These are phyloP conservation scores for Cercophora scortea DNA, from an alignment of 495 filamentous ascomycete species.

Conservation along the genomic window DNA sequence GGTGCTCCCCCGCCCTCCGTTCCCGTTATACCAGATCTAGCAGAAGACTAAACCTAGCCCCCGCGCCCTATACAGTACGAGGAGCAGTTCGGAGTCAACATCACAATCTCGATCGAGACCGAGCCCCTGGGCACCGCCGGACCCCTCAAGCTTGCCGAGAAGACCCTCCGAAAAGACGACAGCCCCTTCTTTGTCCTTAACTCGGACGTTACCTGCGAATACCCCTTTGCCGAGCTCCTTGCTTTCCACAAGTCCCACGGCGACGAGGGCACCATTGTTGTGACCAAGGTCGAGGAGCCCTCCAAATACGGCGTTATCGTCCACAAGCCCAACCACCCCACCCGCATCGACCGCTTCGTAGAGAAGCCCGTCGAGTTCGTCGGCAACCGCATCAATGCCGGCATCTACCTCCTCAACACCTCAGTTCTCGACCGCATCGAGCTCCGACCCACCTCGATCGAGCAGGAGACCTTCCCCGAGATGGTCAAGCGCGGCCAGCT, in stretches of 20 bases:
- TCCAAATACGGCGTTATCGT: slow-evolving; percentile 99
- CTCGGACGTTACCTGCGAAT: slow-evolving; percentile 97
- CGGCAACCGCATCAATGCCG: slow-evolving; percentile 98
- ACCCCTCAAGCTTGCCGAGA: slow-evolving; percentile 91
- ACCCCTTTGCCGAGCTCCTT: slow-evolving; percentile 84
- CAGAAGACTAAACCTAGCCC: not conserved
- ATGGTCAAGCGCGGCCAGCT: slow-evolving; percentile 86
- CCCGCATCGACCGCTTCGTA: slow-evolving; percentile 96
- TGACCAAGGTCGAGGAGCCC: slow-evolving; percentile 98
- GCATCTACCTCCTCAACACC: slow-evolving; percentile 97
- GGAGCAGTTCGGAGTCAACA: slow-evolving; percentile 81
- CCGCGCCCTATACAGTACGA: slow-evolving; percentile 63
- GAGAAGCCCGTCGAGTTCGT: slow-evolving; percentile 99
- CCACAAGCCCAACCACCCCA: slow-evolving; percentile 88
- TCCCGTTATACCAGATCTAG: slow-evolving; percentile 6
- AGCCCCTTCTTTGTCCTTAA: slow-evolving; percentile 98
- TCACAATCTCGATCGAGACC: slow-evolving; percentile 92
- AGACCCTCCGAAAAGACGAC: slow-evolving; percentile 88
- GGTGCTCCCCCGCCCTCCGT: slow-evolving; percentile 1
- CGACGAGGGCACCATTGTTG: slow-evolving; percentile 95
- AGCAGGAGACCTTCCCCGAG: slow-evolving; percentile 98
- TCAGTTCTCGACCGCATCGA: slow-evolving; percentile 87
- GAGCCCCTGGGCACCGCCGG: slow-evolving; percentile 96
- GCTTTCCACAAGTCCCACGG: slow-evolving; percentile 89
- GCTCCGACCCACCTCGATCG: slow-evolving; percentile 96